These are phyloP conservation scores for Penicillium odoratum DNA, from an alignment of 495 filamentous ascomycete genomes.

Conservation along the genomic window DNA sequence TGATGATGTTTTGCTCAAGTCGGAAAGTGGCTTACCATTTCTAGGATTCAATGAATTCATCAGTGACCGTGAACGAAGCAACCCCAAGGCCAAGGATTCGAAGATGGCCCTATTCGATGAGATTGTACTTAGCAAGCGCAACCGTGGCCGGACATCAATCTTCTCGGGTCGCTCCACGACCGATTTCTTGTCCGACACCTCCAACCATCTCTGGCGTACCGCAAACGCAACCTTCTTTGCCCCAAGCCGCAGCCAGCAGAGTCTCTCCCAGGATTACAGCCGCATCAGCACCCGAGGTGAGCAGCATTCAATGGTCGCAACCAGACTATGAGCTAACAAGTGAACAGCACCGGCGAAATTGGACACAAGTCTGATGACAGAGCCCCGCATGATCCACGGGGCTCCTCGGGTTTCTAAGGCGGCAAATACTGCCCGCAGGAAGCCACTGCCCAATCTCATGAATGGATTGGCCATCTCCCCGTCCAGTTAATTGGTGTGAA, in stretches of 20 bases:
- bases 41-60: conserved; percentile 95
- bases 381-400: conserved; percentile 75
- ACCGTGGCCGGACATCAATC: conserved; percentile 65
- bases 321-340: conserved; percentile 17
- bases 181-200: conserved; percentile 78
- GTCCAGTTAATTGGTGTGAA: conserved; percentile 34
- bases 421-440: conserved; percentile 59
- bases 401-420: conserved; percentile 65
- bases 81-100: conserved; percentile 56
- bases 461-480: conserved; percentile 52
- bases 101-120: conserved; percentile 89
- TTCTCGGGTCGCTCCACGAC: conserved; percentile 53
- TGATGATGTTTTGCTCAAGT: not conserved
- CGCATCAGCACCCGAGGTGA: conserved; percentile 59
- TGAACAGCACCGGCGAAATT: conserved; percentile 73
- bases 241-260: conserved; percentile 57
- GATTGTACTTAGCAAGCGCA: conserved; percentile 91
- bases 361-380: conserved; percentile 83
- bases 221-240: conserved; percentile 71
- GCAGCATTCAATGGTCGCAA: conserved; percentile 7
- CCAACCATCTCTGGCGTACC: conserved; percentile 91
- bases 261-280: conserved; percentile 66
- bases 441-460: conserved; percentile 73
- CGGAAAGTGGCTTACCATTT: not conserved
- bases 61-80: conserved; percentile 73